phyloP scores from a whole-genome alignment of 2,329 filamentous ascomycete genomes.

The Chaetomium sp. region DNA sequence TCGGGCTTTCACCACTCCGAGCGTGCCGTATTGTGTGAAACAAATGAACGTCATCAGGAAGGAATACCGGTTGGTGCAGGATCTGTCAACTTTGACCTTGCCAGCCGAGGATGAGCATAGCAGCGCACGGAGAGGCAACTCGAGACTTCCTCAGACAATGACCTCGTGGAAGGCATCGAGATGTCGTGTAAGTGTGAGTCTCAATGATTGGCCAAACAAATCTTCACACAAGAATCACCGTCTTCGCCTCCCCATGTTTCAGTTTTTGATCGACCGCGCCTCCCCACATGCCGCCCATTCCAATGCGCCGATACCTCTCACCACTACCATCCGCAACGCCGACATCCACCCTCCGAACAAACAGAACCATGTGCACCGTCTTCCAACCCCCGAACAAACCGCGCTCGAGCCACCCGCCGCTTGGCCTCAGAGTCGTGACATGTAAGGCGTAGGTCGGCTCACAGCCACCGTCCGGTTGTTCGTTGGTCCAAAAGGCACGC shows the following conservation, averaged over 20 bases:
- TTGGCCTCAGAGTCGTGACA: conserved; percentile 2
- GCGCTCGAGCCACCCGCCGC: neutral
- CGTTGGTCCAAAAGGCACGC: conserved; percentile 1
- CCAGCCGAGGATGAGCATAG: too few relatives aligned
- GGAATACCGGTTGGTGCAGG: too few relatives aligned
- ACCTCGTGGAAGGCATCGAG: too few relatives aligned
- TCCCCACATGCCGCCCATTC: conserved; percentile 2
- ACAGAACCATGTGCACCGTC: neutral
- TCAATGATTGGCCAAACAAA: too few relatives aligned
- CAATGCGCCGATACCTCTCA: conserved; percentile 2
- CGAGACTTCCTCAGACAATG: too few relatives aligned
- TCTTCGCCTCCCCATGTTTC: neutral
- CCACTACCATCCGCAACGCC: neutral
- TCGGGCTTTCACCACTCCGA: too few relatives aligned
- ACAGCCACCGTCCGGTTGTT: neutral
- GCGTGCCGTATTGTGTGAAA: too few relatives aligned
- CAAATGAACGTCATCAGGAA: too few relatives aligned
- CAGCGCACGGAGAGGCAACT: too few relatives aligned
- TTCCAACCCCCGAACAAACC: conserved; percentile 1
- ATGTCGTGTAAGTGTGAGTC: too few relatives aligned
- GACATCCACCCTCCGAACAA: neutral
- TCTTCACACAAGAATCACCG: too few relatives aligned
- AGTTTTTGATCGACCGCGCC: neutral
- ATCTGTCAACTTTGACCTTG: too few relatives aligned
- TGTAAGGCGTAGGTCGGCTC: conserved; percentile 1